A percentile compares a stretch with the other conserved stretches of the same genome.
Evolutionary conservation across 306 rosid genomes (phyloP).

Genomic region (Sicyos baderoa): DNA sequence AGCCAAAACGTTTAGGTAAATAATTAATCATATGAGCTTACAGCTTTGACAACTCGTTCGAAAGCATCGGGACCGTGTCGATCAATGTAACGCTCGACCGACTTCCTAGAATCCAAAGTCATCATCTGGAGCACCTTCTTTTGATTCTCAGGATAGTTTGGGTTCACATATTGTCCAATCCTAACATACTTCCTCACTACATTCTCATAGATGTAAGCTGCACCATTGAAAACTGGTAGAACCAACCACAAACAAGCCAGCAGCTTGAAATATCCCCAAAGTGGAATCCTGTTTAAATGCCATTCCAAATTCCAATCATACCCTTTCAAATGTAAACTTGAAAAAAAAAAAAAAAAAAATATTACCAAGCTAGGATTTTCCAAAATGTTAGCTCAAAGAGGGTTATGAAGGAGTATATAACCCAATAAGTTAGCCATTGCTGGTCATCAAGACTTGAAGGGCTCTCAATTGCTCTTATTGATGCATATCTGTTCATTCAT

Average conservation of each 20-base stretch:
- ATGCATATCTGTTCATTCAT: slow-evolving; percentile 51
- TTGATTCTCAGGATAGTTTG: slow-evolving; percentile 42
- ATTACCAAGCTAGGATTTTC: slow-evolving; percentile 62
- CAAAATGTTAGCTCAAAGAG: slow-evolving; percentile 67
- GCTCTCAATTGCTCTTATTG: slow-evolving; percentile 81
- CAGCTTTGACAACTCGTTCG: slow-evolving; percentile 58
- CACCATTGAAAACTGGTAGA: slow-evolving; percentile 81
- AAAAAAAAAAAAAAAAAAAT: too few relatives aligned
- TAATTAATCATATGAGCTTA: slow-evolving; percentile 24
- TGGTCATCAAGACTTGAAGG: slow-evolving; percentile 83
- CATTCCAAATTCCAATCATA: not conserved
- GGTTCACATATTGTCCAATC: slow-evolving; percentile 31
- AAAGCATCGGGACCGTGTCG: slow-evolving; percentile 60
- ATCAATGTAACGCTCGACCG: slow-evolving; percentile 63
- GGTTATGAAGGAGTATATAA: slow-evolving; percentile 63
- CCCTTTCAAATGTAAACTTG: slow-evolving; percentile 1
- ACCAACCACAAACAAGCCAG: slow-evolving; percentile 76
- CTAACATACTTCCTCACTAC: slow-evolving; percentile 59
- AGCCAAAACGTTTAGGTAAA: too few relatives aligned
- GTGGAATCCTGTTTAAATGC: slow-evolving; percentile 46
- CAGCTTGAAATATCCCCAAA: slow-evolving; percentile 76
- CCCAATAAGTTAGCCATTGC: slow-evolving; percentile 95
- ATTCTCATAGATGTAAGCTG: slow-evolving; percentile 72
- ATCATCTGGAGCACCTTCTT: slow-evolving; percentile 71
- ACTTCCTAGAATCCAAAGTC: slow-evolving; percentile 72